Evolutionary conservation across 2,329 filamentous ascomycete genomes (phyloP).

Genomic region (Cladosporium austrohemisphaericum): DNA sequence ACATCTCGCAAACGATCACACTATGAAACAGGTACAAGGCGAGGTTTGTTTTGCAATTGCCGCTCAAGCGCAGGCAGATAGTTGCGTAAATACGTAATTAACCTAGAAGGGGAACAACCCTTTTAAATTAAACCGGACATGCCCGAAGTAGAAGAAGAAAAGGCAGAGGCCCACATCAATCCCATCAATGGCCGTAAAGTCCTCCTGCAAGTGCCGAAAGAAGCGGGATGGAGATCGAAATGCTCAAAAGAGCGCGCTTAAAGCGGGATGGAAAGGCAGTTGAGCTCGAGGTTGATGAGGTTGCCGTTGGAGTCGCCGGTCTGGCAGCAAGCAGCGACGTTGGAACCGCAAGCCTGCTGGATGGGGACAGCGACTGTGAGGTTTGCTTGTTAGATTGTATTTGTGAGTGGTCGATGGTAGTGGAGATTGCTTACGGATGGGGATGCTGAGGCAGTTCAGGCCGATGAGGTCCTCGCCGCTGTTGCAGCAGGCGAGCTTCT

Average conservation of each 20-base stretch:
- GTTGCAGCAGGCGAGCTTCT: slow-evolving; percentile 16
- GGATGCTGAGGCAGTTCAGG: slow-evolving; percentile 13
- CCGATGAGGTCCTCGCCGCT: slow-evolving; percentile 14
- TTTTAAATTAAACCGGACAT: slow-evolving; percentile 8
- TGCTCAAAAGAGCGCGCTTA: slow-evolving; percentile 6
- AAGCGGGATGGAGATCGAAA: background rate
- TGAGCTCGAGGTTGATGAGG: slow-evolving; percentile 16
- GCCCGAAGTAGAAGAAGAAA: slow-evolving; percentile 9
- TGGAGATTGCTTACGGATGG: slow-evolving; percentile 1
- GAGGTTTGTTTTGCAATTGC: slow-evolving; percentile 9
- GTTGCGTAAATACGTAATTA: slow-evolving; percentile 10
- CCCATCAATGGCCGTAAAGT: slow-evolving; percentile 9
- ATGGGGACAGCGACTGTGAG: slow-evolving; percentile 9
- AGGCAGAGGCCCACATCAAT: slow-evolving; percentile 10
- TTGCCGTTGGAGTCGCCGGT: slow-evolving; percentile 10
- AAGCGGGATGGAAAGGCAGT: slow-evolving; percentile 11
- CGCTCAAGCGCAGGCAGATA: background rate
- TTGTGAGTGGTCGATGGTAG: background rate
- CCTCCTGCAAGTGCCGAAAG: slow-evolving; percentile 1
- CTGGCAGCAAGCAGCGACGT: slow-evolving; percentile 13
- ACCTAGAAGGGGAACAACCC: slow-evolving; percentile 11
- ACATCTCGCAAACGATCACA: too few relatives aligned
- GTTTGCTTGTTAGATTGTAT: background rate
- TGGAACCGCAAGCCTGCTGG: slow-evolving; percentile 14
- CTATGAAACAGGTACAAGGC: too few relatives aligned